These are phyloP conservation scores for Seiridium cupressi DNA, from an alignment of 2,329 filamentous ascomycete genomes.

Conservation along the genomic window DNA sequence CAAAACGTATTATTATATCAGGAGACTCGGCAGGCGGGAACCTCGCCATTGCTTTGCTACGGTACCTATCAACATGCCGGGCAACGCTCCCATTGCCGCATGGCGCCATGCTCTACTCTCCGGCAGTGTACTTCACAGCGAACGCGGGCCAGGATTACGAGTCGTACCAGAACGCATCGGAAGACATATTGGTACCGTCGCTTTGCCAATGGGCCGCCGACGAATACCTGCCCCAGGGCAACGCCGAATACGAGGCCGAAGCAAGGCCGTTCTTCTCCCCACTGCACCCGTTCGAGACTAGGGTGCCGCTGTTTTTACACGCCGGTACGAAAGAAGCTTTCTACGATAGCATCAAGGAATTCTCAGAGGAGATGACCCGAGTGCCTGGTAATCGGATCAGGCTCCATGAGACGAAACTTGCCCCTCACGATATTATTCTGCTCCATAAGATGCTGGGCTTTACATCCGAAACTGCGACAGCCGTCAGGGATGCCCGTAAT, in stretches of 20 bases:
- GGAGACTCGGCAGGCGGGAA: constrained; percentile 13
- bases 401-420: neutral
- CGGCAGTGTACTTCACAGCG: constrained; percentile 15
- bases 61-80: constrained; percentile 9
- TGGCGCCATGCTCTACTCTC: constrained; percentile 15
- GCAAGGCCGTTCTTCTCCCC: neutral
- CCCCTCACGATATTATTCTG: neutral
- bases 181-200: neutral
- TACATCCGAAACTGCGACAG: too few species aligned
- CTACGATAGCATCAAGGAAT: neutral
- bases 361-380: neutral
- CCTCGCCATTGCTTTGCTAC: constrained; percentile 10
- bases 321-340: neutral
- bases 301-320: neutral
- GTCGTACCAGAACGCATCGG: neutral
- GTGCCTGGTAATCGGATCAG: neutral
- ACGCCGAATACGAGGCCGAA: constrained; percentile 1
- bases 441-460: neutral
- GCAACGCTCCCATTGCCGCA: constrained; percentile 9
- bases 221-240: constrained; percentile 6
- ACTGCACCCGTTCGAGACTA: neutral
- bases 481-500: too few species aligned
- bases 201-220: constrained; percentile 13
- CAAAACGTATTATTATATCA: constrained; percentile 9
- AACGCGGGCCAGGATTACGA: constrained; percentile 11